Base-by-base conservation (phyloP, 2,329 filamentous ascomycete genomes). In the Diaporthe sp. region DNA sequence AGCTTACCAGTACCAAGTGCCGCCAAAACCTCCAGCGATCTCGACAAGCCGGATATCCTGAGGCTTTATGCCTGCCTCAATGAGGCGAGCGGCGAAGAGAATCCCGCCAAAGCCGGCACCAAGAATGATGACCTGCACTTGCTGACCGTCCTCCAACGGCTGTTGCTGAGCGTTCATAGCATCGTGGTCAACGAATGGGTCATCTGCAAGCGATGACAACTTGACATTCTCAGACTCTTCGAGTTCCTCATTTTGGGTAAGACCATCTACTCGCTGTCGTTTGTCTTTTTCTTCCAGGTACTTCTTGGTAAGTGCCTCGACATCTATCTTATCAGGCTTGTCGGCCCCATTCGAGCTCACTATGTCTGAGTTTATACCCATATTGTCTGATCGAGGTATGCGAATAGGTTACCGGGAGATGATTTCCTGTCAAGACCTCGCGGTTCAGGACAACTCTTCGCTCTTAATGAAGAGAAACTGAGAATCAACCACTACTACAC, bases 1-100 rank as follows among this genome's bases (percentile, higher is more conserved):
- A 22, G 22, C 69, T 15, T 61, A 71, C 85, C 87, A 88, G 74
- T 86, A 88, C 87, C 87, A 89, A 0, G 86, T 88, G 15, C 87
- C 87, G 4, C 87, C 87, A 35, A 87, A 84, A 5, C 85, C 86
- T 13, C 85, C 85, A 1, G 83, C 86, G 0, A 79, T 76, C 47
- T 88, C 86, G 30, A 86, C 78, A 0, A 87, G 74, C 0, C 82
- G 81, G n/a, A 88, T 83, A 10, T 86, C 84, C 0, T 83, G 78
- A 0, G 82, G 58, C 5, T 79, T 78, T 13, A 83, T 78, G 0
- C 84, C 83, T 4, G 81, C 80, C 54, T 84, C 77, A 38, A 84
- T 79, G 25, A 85, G 80, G 4, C 79, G 79, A 1, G 82, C 81
- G 0, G 81, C 82, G n/a, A 77, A 81, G 2, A 83, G 76, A 0